A percentile compares a stretch with the other conserved stretches of the same genome.
Conservation (phyloP, 75 land plant species). For the Chamaecyparis obtusa region DNA sequence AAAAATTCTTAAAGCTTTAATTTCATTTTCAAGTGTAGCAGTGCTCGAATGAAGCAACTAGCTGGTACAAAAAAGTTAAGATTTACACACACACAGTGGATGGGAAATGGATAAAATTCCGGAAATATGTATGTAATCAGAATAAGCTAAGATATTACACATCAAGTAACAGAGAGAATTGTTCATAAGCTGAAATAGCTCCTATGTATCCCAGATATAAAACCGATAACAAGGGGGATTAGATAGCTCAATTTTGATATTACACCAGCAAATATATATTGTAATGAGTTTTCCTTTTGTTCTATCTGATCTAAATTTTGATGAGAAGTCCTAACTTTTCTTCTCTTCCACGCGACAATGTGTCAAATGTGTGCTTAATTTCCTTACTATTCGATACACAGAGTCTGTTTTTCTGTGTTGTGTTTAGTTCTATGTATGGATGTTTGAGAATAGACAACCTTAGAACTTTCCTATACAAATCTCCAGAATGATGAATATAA, state of each 20-base stretch:
- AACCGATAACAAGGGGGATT: background rate
- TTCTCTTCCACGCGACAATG: background rate
- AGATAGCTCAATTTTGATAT: background rate
- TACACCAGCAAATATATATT: background rate
- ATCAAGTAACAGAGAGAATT: background rate
- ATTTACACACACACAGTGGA: background rate
- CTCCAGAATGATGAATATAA: background rate
- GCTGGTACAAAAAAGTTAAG: background rate
- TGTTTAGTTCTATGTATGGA: background rate
- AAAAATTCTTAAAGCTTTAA: background rate
- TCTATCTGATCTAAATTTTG: background rate
- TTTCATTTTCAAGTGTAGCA: background rate
- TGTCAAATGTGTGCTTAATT: background rate
- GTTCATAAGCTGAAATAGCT: background rate
- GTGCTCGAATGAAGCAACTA: background rate
- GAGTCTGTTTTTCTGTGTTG: background rate
- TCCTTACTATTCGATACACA: background rate
- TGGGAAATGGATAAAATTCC: background rate
- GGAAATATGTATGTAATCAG: background rate
- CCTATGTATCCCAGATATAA: background rate
- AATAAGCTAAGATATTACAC: background rate
- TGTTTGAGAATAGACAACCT: background rate
- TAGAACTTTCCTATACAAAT: background rate
- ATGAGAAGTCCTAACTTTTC: background rate
- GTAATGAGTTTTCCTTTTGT: background rate